Base-by-base conservation (phyloP, 2,329 filamentous ascomycete species). In the Monosporascus sp. region DNA sequence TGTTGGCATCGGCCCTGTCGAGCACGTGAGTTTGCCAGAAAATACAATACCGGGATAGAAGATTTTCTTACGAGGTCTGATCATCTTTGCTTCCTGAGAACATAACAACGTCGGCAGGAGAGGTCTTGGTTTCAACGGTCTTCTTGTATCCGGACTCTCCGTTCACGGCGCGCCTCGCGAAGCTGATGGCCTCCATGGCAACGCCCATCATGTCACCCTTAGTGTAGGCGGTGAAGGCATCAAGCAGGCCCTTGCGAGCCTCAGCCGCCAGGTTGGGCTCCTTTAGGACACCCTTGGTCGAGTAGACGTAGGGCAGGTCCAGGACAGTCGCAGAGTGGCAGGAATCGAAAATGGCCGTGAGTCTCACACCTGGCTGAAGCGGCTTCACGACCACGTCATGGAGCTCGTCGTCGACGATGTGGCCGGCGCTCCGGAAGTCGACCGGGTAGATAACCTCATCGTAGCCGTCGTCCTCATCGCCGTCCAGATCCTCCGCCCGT, bases 51-150 rank as follows among this genome's bases (percentile, higher is more conserved):
- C 6, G 38, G 17, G 18, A 14, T 20, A 7, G 22, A 60, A 67
- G 57, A 54, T 68, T 59, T 64, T 85, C 87, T 74, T 77, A 90
- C 85, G 88, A 92, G 64, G 93, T 99, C 74, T 99, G 94, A 61
- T 89, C 85, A 67, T 97, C 94, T 72, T 97, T 97, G 76, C 90
- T 96, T 52, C 94, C 94, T 51, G 90, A 96, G 84, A 92, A 94
- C 90, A 97, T 97, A 68, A 97, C 82, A 45, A 99, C 93, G 70
- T 97, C 94, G 45, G 94, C 94, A 1, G 92, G 88, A 47, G 89
- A 94, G 11, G 93, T 97, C 79, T 96, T 97, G 42, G 93, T 97
- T 60, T 87, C 81, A 60, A 92, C 74, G 48, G 91, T 85, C 66
- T 86, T 86, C 73, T 91, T 82, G 70, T 92, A 87, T 6, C 86